Evolutionary conservation across 1,139 yeast species (phyloP).

Genomic region (Suhomyces bribrorum): DNA sequence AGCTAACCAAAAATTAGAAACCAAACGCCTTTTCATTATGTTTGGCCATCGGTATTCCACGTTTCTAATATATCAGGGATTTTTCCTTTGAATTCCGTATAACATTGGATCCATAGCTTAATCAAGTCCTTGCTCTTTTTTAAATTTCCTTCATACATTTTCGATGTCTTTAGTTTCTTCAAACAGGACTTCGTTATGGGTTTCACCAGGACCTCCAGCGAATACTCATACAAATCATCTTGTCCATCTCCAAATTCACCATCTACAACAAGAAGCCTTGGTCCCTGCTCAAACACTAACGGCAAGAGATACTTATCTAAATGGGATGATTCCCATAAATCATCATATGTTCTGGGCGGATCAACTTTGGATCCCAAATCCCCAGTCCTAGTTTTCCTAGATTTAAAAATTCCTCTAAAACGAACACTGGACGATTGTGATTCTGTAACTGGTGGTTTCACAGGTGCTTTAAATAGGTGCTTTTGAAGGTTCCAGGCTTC

Average conservation of each 20-base stretch:
- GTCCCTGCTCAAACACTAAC: constrained; percentile 19
- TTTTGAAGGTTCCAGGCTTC: constrained; percentile 15
- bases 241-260: constrained; percentile 4
- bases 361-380: not conserved
- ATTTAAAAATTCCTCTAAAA: not conserved
- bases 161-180: constrained; percentile 17
- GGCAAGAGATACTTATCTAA: constrained; percentile 25
- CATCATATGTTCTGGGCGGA: not conserved
- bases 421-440: not conserved
- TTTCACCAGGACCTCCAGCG: constrained; percentile 19
- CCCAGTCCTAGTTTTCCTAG: constrained; percentile 4
- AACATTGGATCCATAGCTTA: constrained; percentile 24
- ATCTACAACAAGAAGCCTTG: constrained; percentile 3
- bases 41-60: no score
- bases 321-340: constrained; percentile 22
- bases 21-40: no score
- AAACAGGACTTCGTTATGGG: constrained; percentile 22
- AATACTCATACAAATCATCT: constrained; percentile 12
- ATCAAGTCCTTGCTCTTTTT: constrained; percentile 23
- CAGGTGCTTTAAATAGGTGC: constrained; percentile 3
- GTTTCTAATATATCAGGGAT: constrained; percentile 15
- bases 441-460: no score
- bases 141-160: constrained; percentile 13
- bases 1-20: no score
- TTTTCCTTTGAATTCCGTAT: constrained; percentile 15